Percentiles rank a stretch among this genome's conserved stretches.
These are phyloP conservation scores for Hippophae tibetana DNA, from an alignment of 306 rosid genomes.

Conservation along the genomic window DNA sequence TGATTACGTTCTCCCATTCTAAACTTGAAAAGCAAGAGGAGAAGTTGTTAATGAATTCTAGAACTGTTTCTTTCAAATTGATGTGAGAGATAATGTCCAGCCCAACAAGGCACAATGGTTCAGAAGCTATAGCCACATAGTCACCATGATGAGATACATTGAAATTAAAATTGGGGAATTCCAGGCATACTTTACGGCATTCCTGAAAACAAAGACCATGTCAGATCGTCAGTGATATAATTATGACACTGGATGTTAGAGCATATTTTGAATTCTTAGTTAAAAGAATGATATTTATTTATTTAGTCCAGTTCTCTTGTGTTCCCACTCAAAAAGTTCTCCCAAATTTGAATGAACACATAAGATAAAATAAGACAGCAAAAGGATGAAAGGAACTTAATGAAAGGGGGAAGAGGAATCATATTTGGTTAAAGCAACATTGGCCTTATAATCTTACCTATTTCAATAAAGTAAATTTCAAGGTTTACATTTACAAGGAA, in stretches of 20 bases:
- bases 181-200: slow-evolving; percentile 17
- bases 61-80: slow-evolving; percentile 38
- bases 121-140: slow-evolving; percentile 85
- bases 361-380: too few species aligned
- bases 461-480: too few species aligned
- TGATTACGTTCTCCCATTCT: slow-evolving; percentile 63
- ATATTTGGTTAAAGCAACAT: too few species aligned
- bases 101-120: slow-evolving; percentile 79
- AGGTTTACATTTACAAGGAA: too few species aligned
- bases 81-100: slow-evolving; percentile 60
- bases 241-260: neutral
- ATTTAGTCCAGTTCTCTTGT: too few species aligned
- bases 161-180: slow-evolving; percentile 80
- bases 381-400: too few species aligned
- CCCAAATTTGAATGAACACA: too few species aligned
- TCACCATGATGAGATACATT: slow-evolving; percentile 89
- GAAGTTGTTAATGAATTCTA: slow-evolving; percentile 44
- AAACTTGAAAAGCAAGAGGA: slow-evolving; percentile 59
- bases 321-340: too few species aligned
- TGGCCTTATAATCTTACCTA: too few species aligned
- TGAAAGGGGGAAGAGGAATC: too few species aligned
- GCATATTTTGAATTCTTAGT: neutral
- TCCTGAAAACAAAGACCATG: slow-evolving; percentile 36
- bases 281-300: neutral
- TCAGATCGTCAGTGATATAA: neutral